Conservation (phyloP, 139 green algal species). For the Medakamo hakoo region DNA sequence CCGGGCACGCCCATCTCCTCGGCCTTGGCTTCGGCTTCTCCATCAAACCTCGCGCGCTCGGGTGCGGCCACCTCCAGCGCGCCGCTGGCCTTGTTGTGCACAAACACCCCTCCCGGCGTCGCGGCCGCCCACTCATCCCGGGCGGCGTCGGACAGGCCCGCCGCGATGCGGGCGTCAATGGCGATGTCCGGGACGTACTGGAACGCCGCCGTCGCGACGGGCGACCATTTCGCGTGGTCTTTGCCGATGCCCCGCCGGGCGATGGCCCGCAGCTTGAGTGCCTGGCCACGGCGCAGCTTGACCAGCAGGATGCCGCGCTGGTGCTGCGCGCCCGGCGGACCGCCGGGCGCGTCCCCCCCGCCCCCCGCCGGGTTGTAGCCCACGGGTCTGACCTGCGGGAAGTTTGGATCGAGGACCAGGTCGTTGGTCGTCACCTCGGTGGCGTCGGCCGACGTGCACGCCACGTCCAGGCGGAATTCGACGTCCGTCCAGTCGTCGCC, state of each 20-base stretch:
- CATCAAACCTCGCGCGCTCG: slow-evolving; percentile 71
- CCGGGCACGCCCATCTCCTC: slow-evolving; percentile 65
- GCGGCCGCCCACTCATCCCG: slow-evolving; percentile 9
- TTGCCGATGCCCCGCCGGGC: slow-evolving; percentile 87
- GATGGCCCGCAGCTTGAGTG: slow-evolving; percentile 67
- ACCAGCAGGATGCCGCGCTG: slow-evolving; percentile 54
- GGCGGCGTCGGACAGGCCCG: slow-evolving; percentile 47
- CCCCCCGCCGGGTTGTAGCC: slow-evolving; percentile 11
- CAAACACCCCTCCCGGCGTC: not conserved
- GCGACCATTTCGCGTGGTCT: slow-evolving; percentile 97
- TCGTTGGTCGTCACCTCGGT: slow-evolving; percentile 51
- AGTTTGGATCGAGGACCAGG: slow-evolving; percentile 14
- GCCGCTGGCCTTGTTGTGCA: not conserved
- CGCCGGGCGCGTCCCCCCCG: too few species aligned
- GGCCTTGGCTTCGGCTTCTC: slow-evolving; percentile 62
- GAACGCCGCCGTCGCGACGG: slow-evolving; percentile 73
- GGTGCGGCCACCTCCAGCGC: slow-evolving; percentile 34
- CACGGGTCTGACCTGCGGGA: slow-evolving; percentile 20
- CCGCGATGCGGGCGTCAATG: slow-evolving; percentile 57
- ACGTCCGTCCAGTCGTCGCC: slow-evolving; percentile 40
- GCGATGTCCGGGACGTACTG: slow-evolving; percentile 65
- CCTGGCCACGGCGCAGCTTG: slow-evolving; percentile 69
- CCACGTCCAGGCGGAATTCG: slow-evolving; percentile 39
- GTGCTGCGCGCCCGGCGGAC: too few species aligned
- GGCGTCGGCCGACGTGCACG: slow-evolving; percentile 38